A percentile compares a stretch with the other conserved stretches of the same genome.
phyloP scores from a whole-genome alignment of 805 yeast species.

The Helenozyma rhizophorensis region DNA sequence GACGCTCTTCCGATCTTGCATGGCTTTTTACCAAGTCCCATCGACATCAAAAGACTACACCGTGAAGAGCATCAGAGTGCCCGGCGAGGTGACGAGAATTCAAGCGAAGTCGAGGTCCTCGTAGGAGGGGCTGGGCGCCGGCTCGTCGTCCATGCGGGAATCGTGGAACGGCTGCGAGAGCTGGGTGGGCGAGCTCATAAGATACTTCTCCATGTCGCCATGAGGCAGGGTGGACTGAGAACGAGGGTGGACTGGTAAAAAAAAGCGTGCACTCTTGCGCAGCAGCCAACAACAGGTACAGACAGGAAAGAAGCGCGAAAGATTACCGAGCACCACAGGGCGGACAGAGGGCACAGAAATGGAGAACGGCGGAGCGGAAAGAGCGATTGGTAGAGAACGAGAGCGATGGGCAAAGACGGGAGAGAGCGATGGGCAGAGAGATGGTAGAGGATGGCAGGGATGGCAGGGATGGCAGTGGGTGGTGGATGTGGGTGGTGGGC shows the following conservation, averaged over 20 bases:
- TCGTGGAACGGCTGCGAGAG: slow-evolving; percentile 19
- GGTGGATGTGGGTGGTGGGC: too few relatives aligned
- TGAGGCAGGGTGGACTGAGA: slow-evolving; percentile 1
- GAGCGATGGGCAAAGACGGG: too few relatives aligned
- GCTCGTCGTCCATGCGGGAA: neutral
- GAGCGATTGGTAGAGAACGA: neutral
- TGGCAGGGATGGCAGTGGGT: neutral
- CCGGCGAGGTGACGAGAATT: too few relatives aligned
- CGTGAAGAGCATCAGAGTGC: too few relatives aligned
- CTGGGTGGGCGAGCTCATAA: slow-evolving; percentile 38
- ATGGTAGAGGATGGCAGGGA: too few relatives aligned
- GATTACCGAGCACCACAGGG: neutral
- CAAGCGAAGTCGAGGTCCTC: slow-evolving; percentile 15
- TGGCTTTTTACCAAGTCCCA: too few relatives aligned
- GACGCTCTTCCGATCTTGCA: too few relatives aligned
- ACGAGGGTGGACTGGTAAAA: too few relatives aligned
- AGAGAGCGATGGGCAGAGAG: too few relatives aligned
- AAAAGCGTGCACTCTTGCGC: too few relatives aligned
- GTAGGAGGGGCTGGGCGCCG: slow-evolving; percentile 10
- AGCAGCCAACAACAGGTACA: too few relatives aligned
- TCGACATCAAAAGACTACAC: too few relatives aligned
- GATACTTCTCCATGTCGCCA: slow-evolving; percentile 33
- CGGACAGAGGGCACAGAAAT: neutral
- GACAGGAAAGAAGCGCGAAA: neutral
- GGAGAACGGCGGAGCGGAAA: neutral